Base-by-base conservation (phyloP, 78 protist species). In the Polysphondylium violaceum region DNA sequence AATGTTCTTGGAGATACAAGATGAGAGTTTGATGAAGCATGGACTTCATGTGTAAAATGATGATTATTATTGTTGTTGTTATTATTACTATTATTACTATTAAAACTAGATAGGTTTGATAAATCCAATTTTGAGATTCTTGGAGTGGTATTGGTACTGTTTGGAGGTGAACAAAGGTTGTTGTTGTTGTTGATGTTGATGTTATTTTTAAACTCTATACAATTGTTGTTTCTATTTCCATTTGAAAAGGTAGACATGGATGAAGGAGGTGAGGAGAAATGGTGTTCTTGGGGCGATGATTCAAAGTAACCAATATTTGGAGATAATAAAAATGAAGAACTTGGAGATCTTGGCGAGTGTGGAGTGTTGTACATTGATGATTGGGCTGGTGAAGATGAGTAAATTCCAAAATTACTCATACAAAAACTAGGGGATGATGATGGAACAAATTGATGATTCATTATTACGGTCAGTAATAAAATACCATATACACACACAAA, bases 361-460 rank as follows among this genome's bases (percentile, higher is more conserved):
- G n/a, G n/a, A n/a, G n/a, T n/a, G n/a, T n/a, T n/a, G n/a, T n/a
- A n/a, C n/a, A n/a, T n/a, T n/a, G n/a, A n/a, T n/a, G n/a, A n/a
- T n/a, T n/a, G n/a, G n/a, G n/a, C n/a, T n/a, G n/a, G n/a, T n/a
- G n/a, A n/a, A n/a, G n/a, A n/a, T n/a, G n/a, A n/a, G n/a, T n/a
- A n/a, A n/a, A n/a, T n/a, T n/a, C n/a, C n/a, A n/a, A n/a, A n/a
- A n/a, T n/a, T n/a, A n/a, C n/a, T n/a, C n/a, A n/a, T n/a, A n/a
- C n/a, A n/a, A n/a, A n/a, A n/a, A n/a, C 64, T 25, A 61, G 27
- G 31, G 16, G 31, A 3, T 61, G 69, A 23, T 25, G 69, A 27
- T 61, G 69, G 69, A 33, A 61, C 16, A 61, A 25, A 61, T 61
- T 61, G 69, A 29, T 61, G 69, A 61, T 61, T 61, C 69, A 61